A percentile compares a stretch with the other conserved stretches of the same genome.
phyloP scores from a whole-genome alignment of 495 filamentous ascomycete species.

The Podospora anserina region DNA sequence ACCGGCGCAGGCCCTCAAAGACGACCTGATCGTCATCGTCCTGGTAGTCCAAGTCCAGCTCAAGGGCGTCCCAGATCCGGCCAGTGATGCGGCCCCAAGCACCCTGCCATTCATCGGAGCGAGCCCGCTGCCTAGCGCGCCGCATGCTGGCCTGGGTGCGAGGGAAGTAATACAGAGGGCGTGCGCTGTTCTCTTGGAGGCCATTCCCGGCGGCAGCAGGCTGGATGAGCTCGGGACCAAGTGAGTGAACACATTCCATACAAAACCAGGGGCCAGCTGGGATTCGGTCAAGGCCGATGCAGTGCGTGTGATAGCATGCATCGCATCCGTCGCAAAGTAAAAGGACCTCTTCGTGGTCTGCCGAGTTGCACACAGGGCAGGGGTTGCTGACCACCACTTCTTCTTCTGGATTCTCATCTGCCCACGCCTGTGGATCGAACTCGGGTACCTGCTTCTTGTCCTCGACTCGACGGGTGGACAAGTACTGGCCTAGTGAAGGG shows the following conservation, averaged over 20 bases:
- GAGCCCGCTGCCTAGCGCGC: constrained; percentile 44
- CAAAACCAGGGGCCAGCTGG: constrained; percentile 83
- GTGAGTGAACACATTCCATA: constrained; percentile 59
- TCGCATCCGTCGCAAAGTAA: constrained; percentile 88
- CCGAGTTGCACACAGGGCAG: constrained; percentile 74
- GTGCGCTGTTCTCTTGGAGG: not conserved
- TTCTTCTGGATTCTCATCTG: constrained; percentile 70
- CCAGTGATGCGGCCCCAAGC: constrained; percentile 53
- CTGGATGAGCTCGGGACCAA: constrained; percentile 46
- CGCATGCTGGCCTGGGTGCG: constrained; percentile 50
- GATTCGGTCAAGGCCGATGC: constrained; percentile 71
- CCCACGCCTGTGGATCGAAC: constrained; percentile 74
- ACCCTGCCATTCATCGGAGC: constrained; percentile 53
- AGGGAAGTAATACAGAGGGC: constrained; percentile 37
- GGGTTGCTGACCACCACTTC: constrained; percentile 59
- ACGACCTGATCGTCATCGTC: constrained; percentile 63
- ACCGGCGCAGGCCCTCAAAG: constrained; percentile 46
- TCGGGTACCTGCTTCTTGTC: constrained; percentile 88
- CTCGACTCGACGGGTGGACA: constrained; percentile 81
- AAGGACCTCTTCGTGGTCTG: constrained; percentile 73
- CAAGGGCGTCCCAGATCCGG: constrained; percentile 53
- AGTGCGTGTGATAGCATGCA: constrained; percentile 78
- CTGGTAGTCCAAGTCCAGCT: constrained; percentile 84
- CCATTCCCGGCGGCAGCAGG: not conserved
- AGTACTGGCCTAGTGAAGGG: constrained; percentile 10